Evolutionary conservation across 164 flowering plant genomes (phyloP), one percentile per base, ranked within the genome.

Genomic region (Euptelea pleiosperma): DNA sequence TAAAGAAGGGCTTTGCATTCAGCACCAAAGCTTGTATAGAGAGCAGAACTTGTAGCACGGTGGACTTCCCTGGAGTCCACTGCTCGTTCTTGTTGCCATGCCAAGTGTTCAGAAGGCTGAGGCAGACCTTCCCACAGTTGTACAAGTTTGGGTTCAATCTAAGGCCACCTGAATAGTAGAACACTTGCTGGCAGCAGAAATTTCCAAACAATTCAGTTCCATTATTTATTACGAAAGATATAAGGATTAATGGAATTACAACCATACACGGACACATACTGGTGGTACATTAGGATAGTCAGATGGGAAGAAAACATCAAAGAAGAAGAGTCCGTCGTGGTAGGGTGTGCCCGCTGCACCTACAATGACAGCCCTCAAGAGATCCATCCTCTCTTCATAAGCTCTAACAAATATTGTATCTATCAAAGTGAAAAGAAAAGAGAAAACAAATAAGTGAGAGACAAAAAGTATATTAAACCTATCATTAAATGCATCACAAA

Each of bases 261-360:
- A 8, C 3, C 14, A 2, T 3, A 37, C 15, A 37, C 49, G 51
- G n/a, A 53, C 18, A 73, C 89, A 54, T 84, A 86, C 96, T 48
- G 94, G 96, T n/a, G 96, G 96, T 8, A 16, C 61, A 28, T 47
- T 52, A 29, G 97, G 94, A 71, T 85, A 87, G 40, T 19, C 49
- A 54, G 47, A 15, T 46, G 97, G 97, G 47, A 89, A 80, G 63
- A 37, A 62, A 49, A 85, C 69, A 55, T 89, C 97, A 59, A 89
- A 89, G 79, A 89, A 83, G 70, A 80, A 89, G 18, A 89, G 80
- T 45, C 94, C 94, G 62, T 89, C 88, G 64, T 89, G 97, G 72
- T 89, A 89, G 21, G 97, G 97, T 52, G 97, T 87, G 26, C 91
- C 91, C 39, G 82, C 76, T 25, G 97, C 82, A 57, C 97, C 97